Base-by-base conservation (phyloP, 2,329 filamentous ascomycete genomes). In the Fusarium circinatum region DNA sequence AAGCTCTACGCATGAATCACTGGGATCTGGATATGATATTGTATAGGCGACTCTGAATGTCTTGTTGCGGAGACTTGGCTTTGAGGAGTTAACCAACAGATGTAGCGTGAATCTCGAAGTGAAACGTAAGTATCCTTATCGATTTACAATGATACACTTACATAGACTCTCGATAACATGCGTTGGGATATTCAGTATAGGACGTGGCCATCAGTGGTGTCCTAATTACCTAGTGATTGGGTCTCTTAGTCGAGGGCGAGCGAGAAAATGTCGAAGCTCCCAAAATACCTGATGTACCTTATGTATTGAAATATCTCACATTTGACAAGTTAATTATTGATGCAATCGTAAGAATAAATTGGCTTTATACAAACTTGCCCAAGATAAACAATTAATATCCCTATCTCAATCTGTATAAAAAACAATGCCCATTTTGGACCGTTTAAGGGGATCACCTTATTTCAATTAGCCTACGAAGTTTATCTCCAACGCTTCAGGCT, bases 401-500 rank as follows among this genome's bases (percentile, higher is more conserved):
- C 18, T 2, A 20, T 52, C 12, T 36, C 28, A n/a, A 52, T 20
- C n/a, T 13, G 30, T 20, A 8, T 36, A 22, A 20, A 26, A 20
- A 20, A n/a, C 17, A 26, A 52, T 52, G 49, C 10, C 18, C n/a
- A 36, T 36, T 36, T 15, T 52, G 13, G 13, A 22, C 17, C 12
- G 4, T 24, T 18, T 20, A 24, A 20, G 12, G 30, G 48, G n/a
- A 34, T 52, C 14, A 30, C 36, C 52, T 42, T 55, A 14, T 55
- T 14, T 30, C n/a, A 44, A n/a, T 45, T 57, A 39, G 20, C 39
- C 32, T 20, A 24, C 12, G 20, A 62, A 62, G 45, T 42, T 22
- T 42, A 56, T 64, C 41, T 44, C 49, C 36, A 62, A 48, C 41
- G 24, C 28, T 38, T 36, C 65, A 61, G 30, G 26, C 66, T 69